Evolutionary conservation across 139 green algal genomes (phyloP).

Genomic region (Picocystis salinarum): DNA sequence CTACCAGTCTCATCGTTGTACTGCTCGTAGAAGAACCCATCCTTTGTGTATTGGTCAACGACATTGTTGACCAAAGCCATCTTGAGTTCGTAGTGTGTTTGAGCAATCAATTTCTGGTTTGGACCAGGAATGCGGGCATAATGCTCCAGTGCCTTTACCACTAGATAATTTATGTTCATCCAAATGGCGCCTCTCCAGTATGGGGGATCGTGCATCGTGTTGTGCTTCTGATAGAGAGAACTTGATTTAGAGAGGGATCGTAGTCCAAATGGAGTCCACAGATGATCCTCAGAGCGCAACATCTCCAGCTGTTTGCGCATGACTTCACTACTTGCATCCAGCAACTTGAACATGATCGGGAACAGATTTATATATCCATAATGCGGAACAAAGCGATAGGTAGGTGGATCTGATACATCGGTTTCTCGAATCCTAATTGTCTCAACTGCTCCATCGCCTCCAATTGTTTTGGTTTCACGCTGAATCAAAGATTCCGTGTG

Average conservation of each 20-base stretch:
- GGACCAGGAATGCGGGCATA: constrained; percentile 22
- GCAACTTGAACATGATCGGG: constrained; percentile 65
- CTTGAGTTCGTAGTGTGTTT: constrained; percentile 29
- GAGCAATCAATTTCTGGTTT: constrained; percentile 8
- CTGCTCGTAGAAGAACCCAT: constrained; percentile 75
- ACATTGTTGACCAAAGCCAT: constrained; percentile 43
- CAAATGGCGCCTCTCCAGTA: constrained; percentile 85
- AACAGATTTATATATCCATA: constrained; percentile 84
- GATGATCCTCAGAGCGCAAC: constrained; percentile 25
- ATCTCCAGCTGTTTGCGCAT: constrained; percentile 31
- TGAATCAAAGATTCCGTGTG: constrained; percentile 64
- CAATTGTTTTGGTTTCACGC: not conserved
- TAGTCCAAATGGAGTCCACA: constrained; percentile 66
- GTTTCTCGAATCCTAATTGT: no score
- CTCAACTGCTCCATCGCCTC: no score
- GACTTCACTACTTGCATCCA: constrained; percentile 29
- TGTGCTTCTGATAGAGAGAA: constrained; percentile 20
- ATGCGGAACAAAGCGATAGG: constrained; percentile 53
- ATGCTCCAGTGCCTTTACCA: constrained; percentile 34
- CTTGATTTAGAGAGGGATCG: constrained; percentile 21
- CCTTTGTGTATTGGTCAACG: constrained; percentile 37
- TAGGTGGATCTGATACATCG: no score
- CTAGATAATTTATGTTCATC: constrained; percentile 90
- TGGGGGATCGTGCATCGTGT: constrained; percentile 75
- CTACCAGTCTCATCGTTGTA: constrained; percentile 50